Percentiles rank a stretch among this genome's conserved stretches.
These are phyloP conservation scores for Helenozyma baotianmanensis DNA, from an alignment of 805 yeast genomes.

Conservation along the genomic window DNA sequence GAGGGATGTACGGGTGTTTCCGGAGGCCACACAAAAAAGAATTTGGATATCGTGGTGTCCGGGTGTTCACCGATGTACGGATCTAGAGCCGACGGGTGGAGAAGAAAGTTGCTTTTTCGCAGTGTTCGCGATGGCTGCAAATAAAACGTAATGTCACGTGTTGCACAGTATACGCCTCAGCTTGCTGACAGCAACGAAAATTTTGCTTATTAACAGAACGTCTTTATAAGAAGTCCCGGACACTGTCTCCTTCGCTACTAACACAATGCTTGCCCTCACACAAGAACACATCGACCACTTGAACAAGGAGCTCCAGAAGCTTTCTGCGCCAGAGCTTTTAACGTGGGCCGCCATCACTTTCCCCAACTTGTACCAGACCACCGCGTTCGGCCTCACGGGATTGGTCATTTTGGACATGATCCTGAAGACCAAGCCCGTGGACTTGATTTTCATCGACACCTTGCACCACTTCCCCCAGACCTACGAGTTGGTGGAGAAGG, in stretches of 20 bases:
- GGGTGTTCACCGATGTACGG: no score
- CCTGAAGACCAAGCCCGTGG: conserved; percentile 47
- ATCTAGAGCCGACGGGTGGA: no score
- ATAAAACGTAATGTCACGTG: conserved; percentile 16
- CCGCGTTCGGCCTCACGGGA: conserved; percentile 94
- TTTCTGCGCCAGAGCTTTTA: conserved; percentile 67
- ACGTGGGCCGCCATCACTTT: conserved; percentile 82
- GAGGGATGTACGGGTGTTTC: no score
- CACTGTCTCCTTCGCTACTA: neutral
- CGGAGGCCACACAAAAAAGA: no score
- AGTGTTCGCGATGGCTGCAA: neutral
- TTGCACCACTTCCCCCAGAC: conserved; percentile 96
- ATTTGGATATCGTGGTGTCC: no score
- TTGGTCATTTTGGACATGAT: conserved; percentile 83
- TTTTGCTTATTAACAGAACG: no score
- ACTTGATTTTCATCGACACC: conserved; percentile 84
- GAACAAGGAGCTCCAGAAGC: conserved; percentile 53
- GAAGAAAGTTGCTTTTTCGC: no score
- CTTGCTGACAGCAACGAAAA: neutral
- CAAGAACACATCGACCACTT: conserved; percentile 58
- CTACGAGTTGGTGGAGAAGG: conserved; percentile 58
- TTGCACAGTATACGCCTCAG: neutral
- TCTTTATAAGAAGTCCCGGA: neutral
- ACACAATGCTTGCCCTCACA: conserved; percentile 14
- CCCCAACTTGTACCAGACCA: conserved; percentile 81